These are phyloP conservation scores for Trichophyton verrucosum DNA, from an alignment of 2,329 filamentous ascomycete genomes.

Conservation along the genomic window DNA sequence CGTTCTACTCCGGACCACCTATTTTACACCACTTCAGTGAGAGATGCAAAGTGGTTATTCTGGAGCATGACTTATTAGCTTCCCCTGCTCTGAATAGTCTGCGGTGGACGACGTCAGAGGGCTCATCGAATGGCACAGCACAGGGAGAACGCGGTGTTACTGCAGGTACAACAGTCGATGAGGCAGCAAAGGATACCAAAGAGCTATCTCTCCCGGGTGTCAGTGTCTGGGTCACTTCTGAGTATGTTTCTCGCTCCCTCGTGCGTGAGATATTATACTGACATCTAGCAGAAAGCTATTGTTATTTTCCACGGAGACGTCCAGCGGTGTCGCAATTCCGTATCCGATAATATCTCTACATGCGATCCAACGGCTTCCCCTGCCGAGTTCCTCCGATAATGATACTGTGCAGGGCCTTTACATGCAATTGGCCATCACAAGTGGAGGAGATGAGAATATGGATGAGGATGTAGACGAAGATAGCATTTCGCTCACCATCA, in stretches of 20 bases:
- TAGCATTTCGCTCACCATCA: slow-evolving; percentile 32
- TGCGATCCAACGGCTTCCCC: slow-evolving; percentile 34
- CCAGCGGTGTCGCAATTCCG: slow-evolving; percentile 33
- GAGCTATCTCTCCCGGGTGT: slow-evolving; percentile 29
- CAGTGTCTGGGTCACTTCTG: slow-evolving; percentile 38
- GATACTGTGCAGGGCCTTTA: slow-evolving; percentile 34
- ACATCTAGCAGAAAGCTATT: slow-evolving; percentile 29
- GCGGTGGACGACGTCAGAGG: slow-evolving; percentile 9
- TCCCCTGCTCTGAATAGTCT: slow-evolving; percentile 26
- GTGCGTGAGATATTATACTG: neutral
- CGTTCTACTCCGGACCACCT: slow-evolving; percentile 36
- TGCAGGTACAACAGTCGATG: slow-evolving; percentile 1
- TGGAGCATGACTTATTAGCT: slow-evolving; percentile 29
- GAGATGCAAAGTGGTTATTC: slow-evolving; percentile 33
- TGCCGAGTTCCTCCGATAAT: slow-evolving; percentile 20
- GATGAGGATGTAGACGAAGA: slow-evolving; percentile 31
- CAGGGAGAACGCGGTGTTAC: slow-evolving; percentile 5
- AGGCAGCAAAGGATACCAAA: slow-evolving; percentile 16
- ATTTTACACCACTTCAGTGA: slow-evolving; percentile 37
- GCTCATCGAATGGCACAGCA: neutral
- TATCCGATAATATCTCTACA: slow-evolving; percentile 39
- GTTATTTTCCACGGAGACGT: slow-evolving; percentile 26
- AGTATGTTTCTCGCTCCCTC: slow-evolving; percentile 24
- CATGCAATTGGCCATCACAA: slow-evolving; percentile 34
- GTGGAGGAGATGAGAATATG: slow-evolving; percentile 13